phyloP scores from a whole-genome alignment of 495 filamentous ascomycete species.

The Neurospora pannonica region DNA sequence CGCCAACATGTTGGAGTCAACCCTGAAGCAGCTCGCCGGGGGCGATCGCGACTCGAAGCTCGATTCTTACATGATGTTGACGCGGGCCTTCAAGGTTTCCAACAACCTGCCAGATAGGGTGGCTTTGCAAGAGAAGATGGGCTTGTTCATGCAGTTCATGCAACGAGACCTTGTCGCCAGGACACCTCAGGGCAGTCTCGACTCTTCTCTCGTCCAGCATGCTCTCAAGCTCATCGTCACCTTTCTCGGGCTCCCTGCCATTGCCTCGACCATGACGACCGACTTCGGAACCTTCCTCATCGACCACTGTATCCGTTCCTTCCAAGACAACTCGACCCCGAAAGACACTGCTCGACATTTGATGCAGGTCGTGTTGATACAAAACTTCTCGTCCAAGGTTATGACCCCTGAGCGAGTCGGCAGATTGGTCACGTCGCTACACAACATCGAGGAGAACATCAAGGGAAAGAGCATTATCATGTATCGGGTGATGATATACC shows the following conservation, averaged over 20 bases:
- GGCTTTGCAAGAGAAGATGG: slow-evolving; percentile 65
- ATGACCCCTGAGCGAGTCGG: slow-evolving; percentile 61
- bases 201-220: slow-evolving; percentile 60
- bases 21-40: slow-evolving; percentile 66
- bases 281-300: slow-evolving; percentile 73
- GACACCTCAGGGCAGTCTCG: slow-evolving; percentile 37
- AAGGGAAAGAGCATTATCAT: slow-evolving; percentile 68
- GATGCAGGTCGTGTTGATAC: slow-evolving; percentile 65
- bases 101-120: slow-evolving; percentile 63
- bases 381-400: slow-evolving; percentile 63
- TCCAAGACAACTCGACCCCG: slow-evolving; percentile 46
- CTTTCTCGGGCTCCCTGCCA: slow-evolving; percentile 57
- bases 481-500: slow-evolving; percentile 67
- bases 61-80: slow-evolving; percentile 80
- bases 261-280: slow-evolving; percentile 55
- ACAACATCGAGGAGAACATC: slow-evolving; percentile 61
- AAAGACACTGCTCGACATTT: slow-evolving; percentile 72
- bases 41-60: slow-evolving; percentile 56
- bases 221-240: slow-evolving; percentile 64
- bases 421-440: slow-evolving; percentile 56
- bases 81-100: slow-evolving; percentile 65
- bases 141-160: slow-evolving; percentile 64
- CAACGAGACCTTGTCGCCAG: slow-evolving; percentile 62
- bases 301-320: slow-evolving; percentile 62
- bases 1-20: slow-evolving; percentile 74